Evolutionary conservation across 257 asterid genomes (phyloP).

Genomic region (Scutellaria galericulata): DNA sequence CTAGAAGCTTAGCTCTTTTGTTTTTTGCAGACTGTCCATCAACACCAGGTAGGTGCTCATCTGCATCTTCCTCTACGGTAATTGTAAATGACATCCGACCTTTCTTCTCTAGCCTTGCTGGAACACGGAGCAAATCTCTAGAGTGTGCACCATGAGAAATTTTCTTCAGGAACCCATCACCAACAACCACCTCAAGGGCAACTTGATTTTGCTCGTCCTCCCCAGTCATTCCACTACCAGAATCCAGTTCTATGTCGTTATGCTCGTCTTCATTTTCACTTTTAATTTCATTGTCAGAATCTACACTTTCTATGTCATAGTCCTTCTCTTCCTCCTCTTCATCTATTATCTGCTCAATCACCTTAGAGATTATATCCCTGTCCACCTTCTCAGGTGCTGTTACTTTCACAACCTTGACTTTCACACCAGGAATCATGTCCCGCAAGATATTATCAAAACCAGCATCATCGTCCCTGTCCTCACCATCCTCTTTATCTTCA

Average conservation of each 20-base stretch:
- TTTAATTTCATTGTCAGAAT: slow-evolving; percentile 48
- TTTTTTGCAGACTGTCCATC: slow-evolving; percentile 57
- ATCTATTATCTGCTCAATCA: slow-evolving; percentile 82
- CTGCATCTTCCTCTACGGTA: slow-evolving; percentile 74
- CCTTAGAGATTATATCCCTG: slow-evolving; percentile 80
- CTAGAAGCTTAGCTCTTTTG: slow-evolving; percentile 65
- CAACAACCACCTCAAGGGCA: slow-evolving; percentile 72
- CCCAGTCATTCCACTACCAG: slow-evolving; percentile 54
- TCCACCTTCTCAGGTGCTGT: slow-evolving; percentile 77
- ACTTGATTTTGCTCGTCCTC: slow-evolving; percentile 68
- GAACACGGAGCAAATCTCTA: slow-evolving; percentile 78
- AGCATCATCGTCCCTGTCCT: slow-evolving; percentile 74
- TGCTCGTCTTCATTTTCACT: slow-evolving; percentile 56
- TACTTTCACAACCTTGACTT: slow-evolving; percentile 87
- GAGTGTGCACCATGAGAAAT: slow-evolving; percentile 44
- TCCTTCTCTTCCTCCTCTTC: slow-evolving; percentile 80
- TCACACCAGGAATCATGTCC: slow-evolving; percentile 94
- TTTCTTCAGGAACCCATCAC: slow-evolving; percentile 57
- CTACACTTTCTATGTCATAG: slow-evolving; percentile 47
- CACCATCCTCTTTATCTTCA: slow-evolving; percentile 70
- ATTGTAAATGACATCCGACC: slow-evolving; percentile 75
- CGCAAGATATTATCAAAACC: slow-evolving; percentile 70
- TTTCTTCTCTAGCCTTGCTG: slow-evolving; percentile 79
- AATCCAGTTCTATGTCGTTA: slow-evolving; percentile 53
- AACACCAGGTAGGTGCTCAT: slow-evolving; percentile 44